Evolutionary conservation across 1,284 basidiomycete species (phyloP).

Genomic region (Papiliotrema nemorosa): DNA sequence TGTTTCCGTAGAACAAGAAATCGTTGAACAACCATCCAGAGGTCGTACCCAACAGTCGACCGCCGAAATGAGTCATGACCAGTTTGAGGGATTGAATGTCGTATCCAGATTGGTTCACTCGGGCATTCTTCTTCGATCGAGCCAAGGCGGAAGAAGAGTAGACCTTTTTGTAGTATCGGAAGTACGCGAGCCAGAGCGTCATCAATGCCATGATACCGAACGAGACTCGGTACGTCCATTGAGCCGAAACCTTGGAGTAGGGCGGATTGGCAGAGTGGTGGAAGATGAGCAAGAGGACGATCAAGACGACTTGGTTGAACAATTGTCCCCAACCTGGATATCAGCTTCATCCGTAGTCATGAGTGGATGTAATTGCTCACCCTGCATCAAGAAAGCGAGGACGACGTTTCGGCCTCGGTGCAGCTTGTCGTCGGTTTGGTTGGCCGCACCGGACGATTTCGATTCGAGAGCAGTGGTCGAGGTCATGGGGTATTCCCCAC

Average conservation of each 20-base stretch:
- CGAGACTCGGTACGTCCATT: slow-evolving; percentile 56
- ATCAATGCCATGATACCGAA: slow-evolving; percentile 55
- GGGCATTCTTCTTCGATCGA: slow-evolving; percentile 51
- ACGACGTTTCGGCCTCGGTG: slow-evolving; percentile 57
- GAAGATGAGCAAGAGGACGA: slow-evolving; percentile 56
- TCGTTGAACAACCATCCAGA: slow-evolving; percentile 56
- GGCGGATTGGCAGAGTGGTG: slow-evolving; percentile 47
- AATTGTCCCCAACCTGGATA: slow-evolving; percentile 53
- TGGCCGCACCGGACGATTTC: slow-evolving; percentile 42
- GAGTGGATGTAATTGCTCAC: slow-evolving; percentile 10
- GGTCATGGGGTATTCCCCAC: slow-evolving; percentile 58
- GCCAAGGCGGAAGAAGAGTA: slow-evolving; percentile 47
- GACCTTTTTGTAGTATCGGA: slow-evolving; percentile 54
- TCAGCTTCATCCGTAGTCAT: neutral
- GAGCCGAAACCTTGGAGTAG: slow-evolving; percentile 51
- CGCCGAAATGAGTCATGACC: slow-evolving; percentile 53
- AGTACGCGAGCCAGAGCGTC: slow-evolving; percentile 56
- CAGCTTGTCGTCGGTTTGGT: slow-evolving; percentile 53
- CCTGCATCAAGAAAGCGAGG: slow-evolving; percentile 56
- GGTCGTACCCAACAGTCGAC: slow-evolving; percentile 54
- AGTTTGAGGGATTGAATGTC: slow-evolving; percentile 54
- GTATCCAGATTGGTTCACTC: slow-evolving; percentile 54
- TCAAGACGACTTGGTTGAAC: slow-evolving; percentile 55
- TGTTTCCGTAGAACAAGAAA: slow-evolving; percentile 54
- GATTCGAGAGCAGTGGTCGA: slow-evolving; percentile 55